Evolutionary conservation across 257 asterid species (phyloP).

Genomic region (Solanum etuberosum): DNA sequence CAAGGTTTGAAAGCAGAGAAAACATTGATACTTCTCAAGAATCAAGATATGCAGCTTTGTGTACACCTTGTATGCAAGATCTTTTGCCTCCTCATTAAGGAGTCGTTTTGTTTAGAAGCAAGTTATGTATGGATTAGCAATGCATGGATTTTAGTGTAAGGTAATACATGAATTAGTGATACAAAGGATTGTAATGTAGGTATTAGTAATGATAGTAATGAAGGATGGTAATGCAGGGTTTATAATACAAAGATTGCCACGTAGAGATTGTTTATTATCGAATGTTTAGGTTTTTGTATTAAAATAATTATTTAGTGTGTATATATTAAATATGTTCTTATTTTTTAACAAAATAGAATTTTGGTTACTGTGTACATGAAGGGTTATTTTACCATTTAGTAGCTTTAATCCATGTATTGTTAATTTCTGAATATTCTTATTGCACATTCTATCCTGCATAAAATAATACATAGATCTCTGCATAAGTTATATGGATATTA

Average conservation of each 20-base stretch:
- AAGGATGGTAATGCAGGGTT: background rate
- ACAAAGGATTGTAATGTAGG: background rate
- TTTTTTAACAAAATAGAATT: background rate
- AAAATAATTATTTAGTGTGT: background rate
- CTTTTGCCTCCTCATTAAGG: background rate
- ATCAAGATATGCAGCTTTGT: background rate
- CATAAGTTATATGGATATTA: background rate
- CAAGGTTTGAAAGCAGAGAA: background rate
- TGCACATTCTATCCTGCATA: background rate
- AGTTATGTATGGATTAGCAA: background rate
- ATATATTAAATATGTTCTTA: background rate
- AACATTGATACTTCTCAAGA: background rate
- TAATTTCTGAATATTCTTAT: background rate
- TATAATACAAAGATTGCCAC: background rate
- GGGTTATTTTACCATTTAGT: background rate
- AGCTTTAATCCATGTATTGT: background rate
- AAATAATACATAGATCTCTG: background rate
- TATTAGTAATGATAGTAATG: background rate
- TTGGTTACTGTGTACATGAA: background rate
- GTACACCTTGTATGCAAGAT: background rate
- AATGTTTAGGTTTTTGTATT: background rate
- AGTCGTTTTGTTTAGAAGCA: background rate
- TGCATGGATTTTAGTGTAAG: background rate
- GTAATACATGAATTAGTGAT: background rate
- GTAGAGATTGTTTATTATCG: background rate